Conservation (phyloP, 1,284 basidiomycete genomes). For the Psilocybe mexicana region DNA sequence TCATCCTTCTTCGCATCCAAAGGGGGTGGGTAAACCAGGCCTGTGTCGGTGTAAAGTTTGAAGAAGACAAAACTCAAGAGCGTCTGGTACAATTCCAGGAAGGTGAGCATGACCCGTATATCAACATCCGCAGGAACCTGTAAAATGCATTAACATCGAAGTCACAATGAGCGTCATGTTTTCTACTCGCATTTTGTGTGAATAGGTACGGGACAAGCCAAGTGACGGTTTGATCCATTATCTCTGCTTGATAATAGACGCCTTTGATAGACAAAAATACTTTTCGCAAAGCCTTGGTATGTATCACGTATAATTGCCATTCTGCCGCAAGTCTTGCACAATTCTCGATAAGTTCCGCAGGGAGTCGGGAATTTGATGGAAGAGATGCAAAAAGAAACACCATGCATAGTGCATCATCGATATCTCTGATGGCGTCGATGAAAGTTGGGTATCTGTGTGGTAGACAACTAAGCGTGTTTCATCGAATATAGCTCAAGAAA, state of each 20-base stretch:
- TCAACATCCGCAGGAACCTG: conserved; percentile 96
- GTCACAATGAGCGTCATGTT: not conserved
- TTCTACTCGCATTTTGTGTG: conserved; percentile 80
- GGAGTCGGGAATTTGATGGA: conserved; percentile 81
- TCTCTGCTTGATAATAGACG: conserved; percentile 96
- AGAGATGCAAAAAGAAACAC: conserved; percentile 90
- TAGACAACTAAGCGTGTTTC: conserved; percentile 5
- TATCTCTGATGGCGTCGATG: conserved; percentile 92
- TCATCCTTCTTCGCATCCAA: conserved; percentile 87
- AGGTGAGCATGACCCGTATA: conserved; percentile 97
- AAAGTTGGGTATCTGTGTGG: conserved; percentile 90
- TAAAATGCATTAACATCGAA: conserved; percentile 11
- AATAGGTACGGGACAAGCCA: conserved; percentile 99
- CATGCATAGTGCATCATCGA: conserved; percentile 97
- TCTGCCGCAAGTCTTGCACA: conserved; percentile 88
- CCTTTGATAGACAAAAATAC: conserved; percentile 98
- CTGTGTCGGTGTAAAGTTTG: conserved; percentile 95
- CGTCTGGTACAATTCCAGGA: conserved; percentile 98
- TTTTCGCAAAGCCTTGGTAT: conserved; percentile 84
- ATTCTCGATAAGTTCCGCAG: conserved; percentile 86
- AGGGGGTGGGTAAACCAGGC: conserved; percentile 93
- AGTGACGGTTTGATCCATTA: conserved; percentile 90
- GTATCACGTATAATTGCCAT: conserved; percentile 97
- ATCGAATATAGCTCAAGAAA: not conserved
- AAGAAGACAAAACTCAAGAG: conserved; percentile 95